These are phyloP conservation scores for Lactarius pseudohatsudake DNA, from an alignment of 768 basidiomycete species.

Conservation along the genomic window DNA sequence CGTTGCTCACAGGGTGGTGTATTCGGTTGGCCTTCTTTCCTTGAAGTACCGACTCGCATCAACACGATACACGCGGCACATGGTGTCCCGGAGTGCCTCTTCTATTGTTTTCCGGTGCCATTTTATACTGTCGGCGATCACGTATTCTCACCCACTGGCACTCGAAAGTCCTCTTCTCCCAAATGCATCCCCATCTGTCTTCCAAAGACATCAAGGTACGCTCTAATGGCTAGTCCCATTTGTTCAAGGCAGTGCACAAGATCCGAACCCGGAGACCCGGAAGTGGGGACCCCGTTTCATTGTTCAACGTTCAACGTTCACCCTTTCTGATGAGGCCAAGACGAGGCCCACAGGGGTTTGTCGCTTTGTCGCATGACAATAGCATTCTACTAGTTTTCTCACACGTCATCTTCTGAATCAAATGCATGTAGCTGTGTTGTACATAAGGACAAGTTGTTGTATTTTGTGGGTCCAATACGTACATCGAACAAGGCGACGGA, in stretches of 20 bases:
- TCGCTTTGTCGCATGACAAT: background rate
- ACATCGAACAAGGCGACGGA: background rate
- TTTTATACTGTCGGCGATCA: background rate
- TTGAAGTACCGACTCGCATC: background rate
- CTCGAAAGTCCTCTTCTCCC: background rate
- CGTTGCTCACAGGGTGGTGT: no score
- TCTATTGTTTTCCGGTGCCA: background rate
- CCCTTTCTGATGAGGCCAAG: background rate
- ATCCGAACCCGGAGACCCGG: background rate
- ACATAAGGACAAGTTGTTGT: background rate
- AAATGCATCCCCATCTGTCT: background rate
- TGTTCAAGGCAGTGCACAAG: background rate
- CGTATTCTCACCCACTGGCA: background rate
- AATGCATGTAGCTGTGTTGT: background rate
- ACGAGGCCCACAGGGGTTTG: background rate
- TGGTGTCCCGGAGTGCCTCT: background rate
- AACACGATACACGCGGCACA: background rate
- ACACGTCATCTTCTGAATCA: background rate
- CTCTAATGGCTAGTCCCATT: background rate
- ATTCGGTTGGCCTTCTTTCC: background rate
- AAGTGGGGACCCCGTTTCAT: background rate
- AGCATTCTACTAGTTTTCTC: background rate
- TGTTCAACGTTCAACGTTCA: background rate
- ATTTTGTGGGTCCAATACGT: conserved; percentile 3
- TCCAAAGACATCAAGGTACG: background rate